Evolutionary conservation across 2,329 filamentous ascomycete species (phyloP).

Genomic region (Cladosporium austrohemisphaericum): DNA sequence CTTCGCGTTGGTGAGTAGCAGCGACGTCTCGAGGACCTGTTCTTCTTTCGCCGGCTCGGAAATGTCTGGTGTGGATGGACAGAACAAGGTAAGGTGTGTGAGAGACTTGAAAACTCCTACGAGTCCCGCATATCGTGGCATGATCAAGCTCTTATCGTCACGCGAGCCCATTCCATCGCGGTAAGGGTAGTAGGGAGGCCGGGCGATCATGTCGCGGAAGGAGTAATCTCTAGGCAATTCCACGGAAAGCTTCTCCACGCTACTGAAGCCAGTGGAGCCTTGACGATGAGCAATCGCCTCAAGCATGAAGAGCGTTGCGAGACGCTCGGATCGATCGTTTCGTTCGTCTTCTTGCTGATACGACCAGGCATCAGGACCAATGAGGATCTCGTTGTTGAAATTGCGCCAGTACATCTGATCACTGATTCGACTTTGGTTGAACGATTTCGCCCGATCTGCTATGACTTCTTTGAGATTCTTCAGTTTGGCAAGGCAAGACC

Average conservation of each 20-base stretch:
- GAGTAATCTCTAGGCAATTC: background rate
- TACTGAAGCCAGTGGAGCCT: background rate
- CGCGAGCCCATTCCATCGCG: too few relatives aligned
- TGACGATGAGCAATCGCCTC: background rate
- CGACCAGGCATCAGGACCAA: background rate
- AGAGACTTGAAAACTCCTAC: background rate
- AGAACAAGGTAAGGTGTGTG: background rate
- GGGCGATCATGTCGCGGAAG: background rate
- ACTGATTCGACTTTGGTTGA: background rate
- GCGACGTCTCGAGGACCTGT: background rate
- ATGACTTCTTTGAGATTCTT: conserved; percentile 21
- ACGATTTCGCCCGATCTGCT: conserved; percentile 17
- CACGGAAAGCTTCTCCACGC: background rate
- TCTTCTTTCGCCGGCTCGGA: background rate
- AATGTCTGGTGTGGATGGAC: background rate
- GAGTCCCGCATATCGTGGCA: too few relatives aligned
- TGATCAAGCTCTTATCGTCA: too few relatives aligned
- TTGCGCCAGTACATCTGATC: background rate
- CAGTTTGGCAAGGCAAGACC: conserved; percentile 20
- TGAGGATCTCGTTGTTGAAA: background rate
- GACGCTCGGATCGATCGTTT: background rate
- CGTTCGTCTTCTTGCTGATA: background rate
- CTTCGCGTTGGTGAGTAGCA: background rate
- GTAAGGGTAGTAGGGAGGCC: background rate
- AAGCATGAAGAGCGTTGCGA: background rate